phyloP scores from a whole-genome alignment of 2,329 filamentous ascomycete genomes.

The Clarireedia paspali region DNA sequence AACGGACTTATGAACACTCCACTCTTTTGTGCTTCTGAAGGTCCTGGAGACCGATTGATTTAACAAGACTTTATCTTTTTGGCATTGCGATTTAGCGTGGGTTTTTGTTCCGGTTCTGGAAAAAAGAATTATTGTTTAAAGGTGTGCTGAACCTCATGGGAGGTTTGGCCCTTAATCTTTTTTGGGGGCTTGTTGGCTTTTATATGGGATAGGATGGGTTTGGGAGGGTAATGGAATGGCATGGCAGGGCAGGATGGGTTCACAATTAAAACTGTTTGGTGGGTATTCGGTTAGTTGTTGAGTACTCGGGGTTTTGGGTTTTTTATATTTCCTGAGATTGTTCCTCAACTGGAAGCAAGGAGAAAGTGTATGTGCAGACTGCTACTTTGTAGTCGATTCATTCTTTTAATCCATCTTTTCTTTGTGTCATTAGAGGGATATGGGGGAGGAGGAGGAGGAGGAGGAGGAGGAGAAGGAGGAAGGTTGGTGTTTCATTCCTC shows the following conservation, averaged over 20 bases:
- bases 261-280: background rate
- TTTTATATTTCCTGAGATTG: no score
- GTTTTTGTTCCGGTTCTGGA: background rate
- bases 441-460: no score
- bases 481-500: no score
- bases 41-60: background rate
- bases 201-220: background rate
- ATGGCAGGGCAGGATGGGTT: background rate
- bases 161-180: constrained; percentile 2
- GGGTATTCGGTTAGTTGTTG: no score
- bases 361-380: no score
- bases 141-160: constrained; percentile 3
- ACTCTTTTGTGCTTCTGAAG: constrained; percentile 9
- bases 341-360: no score
- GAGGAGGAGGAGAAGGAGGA: no score
- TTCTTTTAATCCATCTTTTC: no score
- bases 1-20: constrained; percentile 7
- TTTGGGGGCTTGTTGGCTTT: background rate
- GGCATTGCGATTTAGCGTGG: constrained; percentile 4
- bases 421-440: no score
- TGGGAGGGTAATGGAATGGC: background rate
- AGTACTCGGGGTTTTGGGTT: no score
- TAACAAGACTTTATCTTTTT: constrained; percentile 1
- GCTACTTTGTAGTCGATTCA: no score
- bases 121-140: background rate